These are phyloP conservation scores for Tagetes patula DNA, from an alignment of 129 eudicot species.

Conservation along the genomic window DNA sequence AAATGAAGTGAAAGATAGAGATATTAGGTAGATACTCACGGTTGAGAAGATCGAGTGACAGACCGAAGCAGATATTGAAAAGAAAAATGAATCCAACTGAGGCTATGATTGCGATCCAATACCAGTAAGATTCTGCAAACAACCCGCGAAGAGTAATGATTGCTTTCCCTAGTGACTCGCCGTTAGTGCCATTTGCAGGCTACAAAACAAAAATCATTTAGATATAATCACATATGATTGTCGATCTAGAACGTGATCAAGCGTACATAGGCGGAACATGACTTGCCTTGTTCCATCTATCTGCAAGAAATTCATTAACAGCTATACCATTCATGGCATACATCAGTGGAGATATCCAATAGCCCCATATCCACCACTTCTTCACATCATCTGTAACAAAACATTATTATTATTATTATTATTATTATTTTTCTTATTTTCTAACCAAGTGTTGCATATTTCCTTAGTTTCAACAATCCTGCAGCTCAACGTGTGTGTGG, in stretches of 20 bases:
- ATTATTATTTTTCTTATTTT: no score
- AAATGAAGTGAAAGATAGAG: not conserved
- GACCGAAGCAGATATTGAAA: constrained; percentile 43
- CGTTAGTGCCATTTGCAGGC: constrained; percentile 6
- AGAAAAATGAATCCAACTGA: constrained; percentile 49
- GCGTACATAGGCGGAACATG: not conserved
- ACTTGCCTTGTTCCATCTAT: constrained; percentile 53
- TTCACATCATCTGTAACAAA: constrained; percentile 39
- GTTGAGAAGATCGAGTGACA: constrained; percentile 50
- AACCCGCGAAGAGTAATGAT: constrained; percentile 59
- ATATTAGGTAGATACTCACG: constrained; percentile 41
- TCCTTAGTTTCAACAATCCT: no score
- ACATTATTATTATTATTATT: no score
- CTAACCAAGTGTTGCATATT: no score
- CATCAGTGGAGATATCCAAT: constrained; percentile 64
- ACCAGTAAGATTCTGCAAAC: constrained; percentile 63
- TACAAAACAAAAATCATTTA: not conserved
- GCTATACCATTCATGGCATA: constrained; percentile 55
- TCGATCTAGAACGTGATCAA: not conserved
- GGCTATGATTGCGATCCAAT: constrained; percentile 63
- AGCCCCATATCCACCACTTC: constrained; percentile 64
- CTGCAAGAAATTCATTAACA: constrained; percentile 56
- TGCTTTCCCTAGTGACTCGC: constrained; percentile 38
- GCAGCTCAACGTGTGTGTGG: no score
- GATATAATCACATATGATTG: constrained; percentile 9